Evolutionary conservation across 352 stramenopile species (phyloP).

Genomic region (Sclerospora graminicola): DNA sequence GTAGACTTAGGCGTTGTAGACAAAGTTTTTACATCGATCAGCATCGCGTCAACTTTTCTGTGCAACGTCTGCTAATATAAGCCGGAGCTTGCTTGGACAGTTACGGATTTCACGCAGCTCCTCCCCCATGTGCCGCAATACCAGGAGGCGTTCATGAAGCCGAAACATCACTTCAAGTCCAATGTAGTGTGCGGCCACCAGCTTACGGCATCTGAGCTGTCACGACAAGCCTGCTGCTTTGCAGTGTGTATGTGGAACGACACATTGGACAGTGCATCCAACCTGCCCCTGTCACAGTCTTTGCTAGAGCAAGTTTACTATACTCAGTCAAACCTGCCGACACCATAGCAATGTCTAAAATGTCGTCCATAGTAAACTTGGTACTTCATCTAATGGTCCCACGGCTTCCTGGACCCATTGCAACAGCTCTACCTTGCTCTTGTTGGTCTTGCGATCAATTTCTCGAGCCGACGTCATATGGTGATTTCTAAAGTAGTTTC

Average conservation of each 20-base stretch:
- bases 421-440: conserved; percentile 25
- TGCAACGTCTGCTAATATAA: conserved; percentile 31
- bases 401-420: conserved; percentile 23
- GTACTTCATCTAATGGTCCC: conserved; percentile 12
- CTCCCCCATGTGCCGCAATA: too few relatives aligned
- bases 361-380: conserved; percentile 25
- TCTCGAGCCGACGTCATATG: conserved; percentile 30
- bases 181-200: conserved; percentile 33
- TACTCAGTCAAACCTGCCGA: conserved; percentile 27
- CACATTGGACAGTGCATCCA: conserved; percentile 25
- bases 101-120: conserved; percentile 35
- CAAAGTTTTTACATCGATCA: conserved; percentile 14
- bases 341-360: too few relatives aligned
- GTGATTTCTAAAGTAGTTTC: conserved; percentile 43
- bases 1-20: neutral
- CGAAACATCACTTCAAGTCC: too few relatives aligned
- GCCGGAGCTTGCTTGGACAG: conserved; percentile 28
- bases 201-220: conserved; percentile 26
- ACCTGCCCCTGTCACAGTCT: conserved; percentile 21
- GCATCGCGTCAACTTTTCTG: conserved; percentile 32
- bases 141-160: conserved; percentile 29
- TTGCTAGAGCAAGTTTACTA: conserved; percentile 9
- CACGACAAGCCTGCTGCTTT: too few relatives aligned
- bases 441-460: conserved; percentile 22
- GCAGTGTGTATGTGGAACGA: conserved; percentile 25